phyloP scores from a whole-genome alignment of 495 filamentous ascomycete species.

The Evansstolkia leycettana region DNA sequence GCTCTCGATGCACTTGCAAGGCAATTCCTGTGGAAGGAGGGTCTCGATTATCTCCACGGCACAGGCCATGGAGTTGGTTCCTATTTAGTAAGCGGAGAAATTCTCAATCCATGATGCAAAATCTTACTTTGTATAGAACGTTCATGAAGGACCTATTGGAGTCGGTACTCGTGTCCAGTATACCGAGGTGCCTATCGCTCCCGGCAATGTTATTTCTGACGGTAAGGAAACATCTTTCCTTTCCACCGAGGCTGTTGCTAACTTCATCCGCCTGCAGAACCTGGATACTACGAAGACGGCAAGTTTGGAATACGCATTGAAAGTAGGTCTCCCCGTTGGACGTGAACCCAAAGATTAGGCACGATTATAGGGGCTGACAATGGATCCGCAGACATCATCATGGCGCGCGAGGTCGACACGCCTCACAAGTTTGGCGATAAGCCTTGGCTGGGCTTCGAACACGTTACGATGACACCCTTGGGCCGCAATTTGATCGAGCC shows the following conservation, averaged over 20 bases:
- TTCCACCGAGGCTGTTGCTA: neutral
- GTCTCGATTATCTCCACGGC: conserved; percentile 90
- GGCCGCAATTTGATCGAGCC: conserved; percentile 81
- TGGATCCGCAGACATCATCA: conserved; percentile 49
- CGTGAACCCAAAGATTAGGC: neutral
- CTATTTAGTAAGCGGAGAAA: conserved; percentile 44
- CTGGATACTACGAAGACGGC: conserved; percentile 96
- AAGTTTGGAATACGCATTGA: conserved; percentile 97
- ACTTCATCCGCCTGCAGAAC: conserved; percentile 43
- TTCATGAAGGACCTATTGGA: conserved; percentile 95
- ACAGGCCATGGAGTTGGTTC: conserved; percentile 96
- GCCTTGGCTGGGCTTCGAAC: conserved; percentile 89
- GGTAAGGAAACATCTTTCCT: conserved; percentile 20
- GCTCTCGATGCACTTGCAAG: conserved; percentile 82
- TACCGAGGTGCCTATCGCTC: conserved; percentile 74
- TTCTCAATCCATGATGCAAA: neutral
- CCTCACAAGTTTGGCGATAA: conserved; percentile 84
- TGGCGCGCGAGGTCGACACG: conserved; percentile 78
- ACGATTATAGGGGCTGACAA: conserved; percentile 8
- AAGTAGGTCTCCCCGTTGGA: conserved; percentile 36
- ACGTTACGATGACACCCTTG: conserved; percentile 93
- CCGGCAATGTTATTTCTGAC: conserved; percentile 91
- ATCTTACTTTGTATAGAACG: conserved; percentile 48
- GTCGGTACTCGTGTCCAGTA: conserved; percentile 88
- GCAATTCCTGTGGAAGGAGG: conserved; percentile 85